Conservation (phyloP, 257 asterid species). For the Solanum clarkiae region DNA sequence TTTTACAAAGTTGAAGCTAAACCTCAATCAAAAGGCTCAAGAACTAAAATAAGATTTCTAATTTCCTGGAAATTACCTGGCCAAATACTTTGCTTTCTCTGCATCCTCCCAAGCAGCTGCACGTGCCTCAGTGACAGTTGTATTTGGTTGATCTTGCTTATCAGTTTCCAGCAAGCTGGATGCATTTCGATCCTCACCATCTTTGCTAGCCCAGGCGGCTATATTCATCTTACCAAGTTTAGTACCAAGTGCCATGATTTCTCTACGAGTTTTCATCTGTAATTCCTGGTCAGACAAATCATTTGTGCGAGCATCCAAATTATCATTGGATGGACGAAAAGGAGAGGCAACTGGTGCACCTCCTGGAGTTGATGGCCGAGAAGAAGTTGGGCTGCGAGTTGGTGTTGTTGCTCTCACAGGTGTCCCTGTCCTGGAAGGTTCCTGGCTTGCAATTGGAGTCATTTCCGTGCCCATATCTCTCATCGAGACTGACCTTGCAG, state of each 20-base stretch:
- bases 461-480: conserved; percentile 9
- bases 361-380: conserved; percentile 14
- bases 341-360: conserved; percentile 4
- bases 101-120: conserved; percentile 20
- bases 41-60: background rate
- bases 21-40: background rate
- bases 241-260: conserved; percentile 15
- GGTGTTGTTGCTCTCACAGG: conserved; percentile 16
- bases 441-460: conserved; percentile 12
- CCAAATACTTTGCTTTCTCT: conserved; percentile 7
- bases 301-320: background rate
- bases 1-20: too few relatives aligned
- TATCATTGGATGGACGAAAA: background rate
- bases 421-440: conserved; percentile 13
- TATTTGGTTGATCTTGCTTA: background rate
- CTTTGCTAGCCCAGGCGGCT: conserved; percentile 18
- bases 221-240: conserved; percentile 13
- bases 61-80: background rate
- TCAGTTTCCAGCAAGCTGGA: background rate
- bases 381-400: conserved; percentile 10
- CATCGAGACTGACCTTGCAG: conserved; percentile 15
- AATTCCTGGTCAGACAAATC: conserved; percentile 5
- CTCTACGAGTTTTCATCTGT: conserved; percentile 11
- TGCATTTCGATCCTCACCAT: conserved; percentile 1
- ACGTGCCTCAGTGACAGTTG: background rate